Evolutionary conservation across 192 early-diverging fungal species (phyloP).

Genomic region (Gigaspora rosea): DNA sequence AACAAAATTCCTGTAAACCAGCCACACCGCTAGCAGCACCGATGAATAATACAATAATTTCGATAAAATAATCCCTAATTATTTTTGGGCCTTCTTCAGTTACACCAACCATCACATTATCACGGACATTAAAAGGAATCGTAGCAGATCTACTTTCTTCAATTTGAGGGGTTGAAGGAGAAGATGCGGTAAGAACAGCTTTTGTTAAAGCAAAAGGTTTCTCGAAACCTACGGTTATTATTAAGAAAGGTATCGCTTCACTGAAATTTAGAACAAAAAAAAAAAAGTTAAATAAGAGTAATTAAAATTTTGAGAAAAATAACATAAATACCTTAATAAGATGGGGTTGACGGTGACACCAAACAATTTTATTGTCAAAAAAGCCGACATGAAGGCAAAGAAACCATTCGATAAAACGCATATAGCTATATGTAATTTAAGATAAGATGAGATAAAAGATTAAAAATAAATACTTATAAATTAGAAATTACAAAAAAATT

Average conservation of each 20-base stretch:
- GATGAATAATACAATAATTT: conserved; percentile 75
- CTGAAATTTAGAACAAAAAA: conserved; percentile 35
- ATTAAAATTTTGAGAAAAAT: not conserved
- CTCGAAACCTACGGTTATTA: conserved; percentile 90
- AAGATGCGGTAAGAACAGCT: conserved; percentile 64
- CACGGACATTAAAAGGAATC: conserved; percentile 56
- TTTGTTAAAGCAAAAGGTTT: conserved; percentile 81
- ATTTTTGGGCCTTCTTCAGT: conserved; percentile 63
- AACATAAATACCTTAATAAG: conserved; percentile 50
- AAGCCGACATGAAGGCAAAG: conserved; percentile 76
- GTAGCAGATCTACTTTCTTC: conserved; percentile 33
- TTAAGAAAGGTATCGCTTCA: conserved; percentile 90
- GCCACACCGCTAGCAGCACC: conserved; percentile 76
- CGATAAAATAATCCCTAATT: conserved; percentile 78
- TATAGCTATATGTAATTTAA: conserved; percentile 44
- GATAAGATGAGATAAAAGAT: not conserved
- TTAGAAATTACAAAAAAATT: conserved; percentile 3
- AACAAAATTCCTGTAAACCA: conserved; percentile 80
- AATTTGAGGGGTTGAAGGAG: conserved; percentile 37
- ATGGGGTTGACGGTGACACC: conserved; percentile 71
- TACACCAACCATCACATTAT: conserved; percentile 67
- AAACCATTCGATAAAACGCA: conserved; percentile 71
- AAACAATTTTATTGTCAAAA: conserved; percentile 67
- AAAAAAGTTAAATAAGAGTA: not conserved
- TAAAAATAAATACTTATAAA: not conserved